Conservation (phyloP, 352 stramenopile species). For the Salisapilia sapeloensis region DNA sequence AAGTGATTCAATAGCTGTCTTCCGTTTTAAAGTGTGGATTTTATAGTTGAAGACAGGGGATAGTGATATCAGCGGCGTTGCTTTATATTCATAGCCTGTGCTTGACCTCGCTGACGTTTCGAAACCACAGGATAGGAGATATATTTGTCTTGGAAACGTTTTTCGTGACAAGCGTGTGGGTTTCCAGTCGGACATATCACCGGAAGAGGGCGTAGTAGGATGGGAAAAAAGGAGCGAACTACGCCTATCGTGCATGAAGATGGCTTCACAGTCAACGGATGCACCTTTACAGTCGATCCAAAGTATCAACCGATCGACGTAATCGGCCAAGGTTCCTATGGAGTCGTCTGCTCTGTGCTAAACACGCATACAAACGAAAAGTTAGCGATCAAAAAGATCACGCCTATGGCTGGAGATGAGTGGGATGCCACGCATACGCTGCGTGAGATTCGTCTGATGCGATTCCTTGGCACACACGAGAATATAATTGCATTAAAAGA, state of each 20-base stretch:
- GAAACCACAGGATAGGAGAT: not conserved
- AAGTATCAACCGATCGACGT: conserved; percentile 76
- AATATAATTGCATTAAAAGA: conserved; percentile 87
- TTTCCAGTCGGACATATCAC: conserved; percentile 1
- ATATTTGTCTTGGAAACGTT: conserved; percentile 3
- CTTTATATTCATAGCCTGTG: no score
- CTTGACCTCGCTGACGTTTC: not conserved
- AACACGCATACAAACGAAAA: conserved; percentile 67
- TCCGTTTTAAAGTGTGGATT: no score
- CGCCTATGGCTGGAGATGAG: conserved; percentile 78
- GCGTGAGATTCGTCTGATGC: conserved; percentile 83
- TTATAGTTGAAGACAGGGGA: no score
- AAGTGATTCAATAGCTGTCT: conserved; percentile 1
- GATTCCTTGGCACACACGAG: conserved; percentile 77
- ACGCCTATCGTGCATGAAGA: conserved; percentile 39
- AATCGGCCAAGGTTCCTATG: conserved; percentile 89
- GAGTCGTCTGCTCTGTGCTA: conserved; percentile 81
- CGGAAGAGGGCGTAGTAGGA: conserved; percentile 2
- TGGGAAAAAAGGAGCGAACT: conserved; percentile 46
- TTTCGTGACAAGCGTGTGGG: conserved; percentile 3
- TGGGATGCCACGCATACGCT: conserved; percentile 83
- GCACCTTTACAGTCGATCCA: conserved; percentile 58
- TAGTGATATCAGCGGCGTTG: no score
- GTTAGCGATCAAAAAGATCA: conserved; percentile 89
- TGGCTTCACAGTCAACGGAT: conserved; percentile 73